Percentiles rank a stretch among this genome's conserved stretches.
These are phyloP conservation scores for Rosa chinensis DNA, from an alignment of 306 rosid genomes.

Conservation along the genomic window DNA sequence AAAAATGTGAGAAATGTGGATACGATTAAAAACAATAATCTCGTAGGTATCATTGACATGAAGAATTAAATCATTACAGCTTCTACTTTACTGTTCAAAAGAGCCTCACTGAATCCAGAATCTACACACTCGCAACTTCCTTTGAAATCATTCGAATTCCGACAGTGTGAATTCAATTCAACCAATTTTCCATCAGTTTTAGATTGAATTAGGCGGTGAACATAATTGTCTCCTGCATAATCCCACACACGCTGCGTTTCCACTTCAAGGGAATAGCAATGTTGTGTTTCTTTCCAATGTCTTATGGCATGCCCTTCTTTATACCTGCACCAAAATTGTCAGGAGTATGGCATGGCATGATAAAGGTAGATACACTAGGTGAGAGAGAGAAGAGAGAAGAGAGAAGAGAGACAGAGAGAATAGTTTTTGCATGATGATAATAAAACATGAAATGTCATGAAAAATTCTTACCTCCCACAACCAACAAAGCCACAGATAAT, in stretches of 20 bases:
- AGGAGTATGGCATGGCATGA: not conserved
- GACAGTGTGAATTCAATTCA: conserved; percentile 76
- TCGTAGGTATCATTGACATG: conserved; percentile 10
- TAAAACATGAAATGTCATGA: not conserved
- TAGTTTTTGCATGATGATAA: not conserved
- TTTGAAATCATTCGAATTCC: conserved; percentile 49
- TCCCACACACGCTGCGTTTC: conserved; percentile 97
- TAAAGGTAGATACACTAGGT: not conserved
- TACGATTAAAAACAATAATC: conserved; percentile 13
- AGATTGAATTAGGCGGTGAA: conserved; percentile 88
- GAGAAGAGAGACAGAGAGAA: not conserved
- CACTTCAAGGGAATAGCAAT: conserved; percentile 92
- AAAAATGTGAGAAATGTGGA: conserved; percentile 18
- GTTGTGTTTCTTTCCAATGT: conserved; percentile 96
- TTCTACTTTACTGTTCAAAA: conserved; percentile 87
- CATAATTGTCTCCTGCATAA: conserved; percentile 94
- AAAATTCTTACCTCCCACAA: conserved; percentile 75
- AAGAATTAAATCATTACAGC: conserved; percentile 60
- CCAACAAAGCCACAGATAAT: conserved; percentile 97
- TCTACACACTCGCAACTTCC: conserved; percentile 73
- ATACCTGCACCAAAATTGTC: conserved; percentile 49
- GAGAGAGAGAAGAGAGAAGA: not conserved
- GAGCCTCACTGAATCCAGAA: conserved; percentile 70
- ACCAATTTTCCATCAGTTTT: conserved; percentile 95
- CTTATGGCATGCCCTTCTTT: conserved; percentile 87